These are phyloP conservation scores for Baorangia bicolor DNA, from an alignment of 768 basidiomycete genomes.

Conservation along the genomic window DNA sequence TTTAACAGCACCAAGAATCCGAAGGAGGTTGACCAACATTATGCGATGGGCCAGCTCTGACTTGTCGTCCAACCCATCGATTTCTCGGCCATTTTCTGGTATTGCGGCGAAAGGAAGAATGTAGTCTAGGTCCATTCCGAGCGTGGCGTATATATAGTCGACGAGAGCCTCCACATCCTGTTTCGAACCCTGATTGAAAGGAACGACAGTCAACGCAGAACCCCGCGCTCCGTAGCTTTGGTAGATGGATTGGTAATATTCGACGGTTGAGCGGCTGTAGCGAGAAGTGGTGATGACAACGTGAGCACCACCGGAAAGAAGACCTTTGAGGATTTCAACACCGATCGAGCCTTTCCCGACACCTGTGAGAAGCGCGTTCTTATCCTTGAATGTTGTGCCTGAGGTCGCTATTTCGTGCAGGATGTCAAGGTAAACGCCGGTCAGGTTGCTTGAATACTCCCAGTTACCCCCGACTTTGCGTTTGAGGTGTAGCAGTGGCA, in stretches of 20 bases:
- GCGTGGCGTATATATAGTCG: conserved; percentile 95
- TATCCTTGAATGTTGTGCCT: conserved; percentile 98
- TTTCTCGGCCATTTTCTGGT: conserved; percentile 98
- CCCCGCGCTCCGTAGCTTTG: conserved; percentile 93
- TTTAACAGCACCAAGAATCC: conserved; percentile 96
- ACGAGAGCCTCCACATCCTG: conserved; percentile 98
- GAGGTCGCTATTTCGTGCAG: conserved; percentile 98
- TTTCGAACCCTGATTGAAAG: conserved; percentile 98
- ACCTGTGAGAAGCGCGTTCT: conserved; percentile 96
- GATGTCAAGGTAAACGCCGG: conserved; percentile 93
- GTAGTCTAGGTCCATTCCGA: conserved; percentile 97
- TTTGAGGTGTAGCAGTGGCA: conserved; percentile 94
- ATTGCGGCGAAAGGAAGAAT: conserved; percentile 98
- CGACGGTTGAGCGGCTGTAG: conserved; percentile 92
- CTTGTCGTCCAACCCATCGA: conserved; percentile 94
- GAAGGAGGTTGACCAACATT: conserved; percentile 96
- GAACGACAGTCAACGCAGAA: conserved; percentile 95
- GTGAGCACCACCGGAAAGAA: conserved; percentile 93
- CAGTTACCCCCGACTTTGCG: conserved; percentile 92
- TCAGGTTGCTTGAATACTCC: conserved; percentile 98
- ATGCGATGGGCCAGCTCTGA: conserved; percentile 98
- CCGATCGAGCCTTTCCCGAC: conserved; percentile 98
- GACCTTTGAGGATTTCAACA: conserved; percentile 94
- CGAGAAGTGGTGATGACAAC: conserved; percentile 98
- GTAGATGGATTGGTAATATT: conserved; percentile 98